phyloP scores from a whole-genome alignment of 2,329 filamentous ascomycete species.

The Sarocladiaceae sp. region DNA sequence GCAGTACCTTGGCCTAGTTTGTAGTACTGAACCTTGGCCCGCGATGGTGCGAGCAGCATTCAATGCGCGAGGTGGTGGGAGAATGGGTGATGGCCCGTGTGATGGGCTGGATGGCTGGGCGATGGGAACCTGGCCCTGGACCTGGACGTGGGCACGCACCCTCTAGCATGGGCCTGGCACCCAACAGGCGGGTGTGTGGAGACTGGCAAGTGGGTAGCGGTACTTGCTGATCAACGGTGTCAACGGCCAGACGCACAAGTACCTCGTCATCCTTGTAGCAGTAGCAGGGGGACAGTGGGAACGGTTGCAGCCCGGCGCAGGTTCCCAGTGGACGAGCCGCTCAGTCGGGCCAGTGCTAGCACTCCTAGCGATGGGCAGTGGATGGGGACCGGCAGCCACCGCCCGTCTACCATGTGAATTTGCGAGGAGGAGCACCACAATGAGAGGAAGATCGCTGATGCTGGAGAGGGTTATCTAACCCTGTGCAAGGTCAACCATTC shows the following conservation, averaged over 20 bases:
- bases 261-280: neutral
- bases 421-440: too few relatives aligned
- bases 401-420: too few relatives aligned
- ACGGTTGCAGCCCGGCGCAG: neutral
- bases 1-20: neutral
- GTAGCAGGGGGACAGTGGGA: slow-evolving; percentile 2
- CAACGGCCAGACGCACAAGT: neutral
- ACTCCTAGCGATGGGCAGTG: neutral
- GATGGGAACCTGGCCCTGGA: neutral
- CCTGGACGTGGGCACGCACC: too few relatives aligned
- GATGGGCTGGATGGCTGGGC: neutral
- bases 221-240: neutral
- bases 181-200: too few relatives aligned
- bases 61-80: neutral
- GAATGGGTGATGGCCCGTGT: neutral
- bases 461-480: neutral
- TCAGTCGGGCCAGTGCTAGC: slow-evolving; percentile 1
- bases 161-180: neutral
- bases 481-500: neutral
- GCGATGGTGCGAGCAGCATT: neutral
- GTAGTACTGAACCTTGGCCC: too few relatives aligned
- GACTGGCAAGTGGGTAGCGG: too few relatives aligned
- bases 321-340: slow-evolving; percentile 9
- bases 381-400: too few relatives aligned
- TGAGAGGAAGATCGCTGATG: too few relatives aligned